Conservation (phyloP, 2,329 filamentous ascomycete genomes). For the Aspergillus eucalypticola region DNA sequence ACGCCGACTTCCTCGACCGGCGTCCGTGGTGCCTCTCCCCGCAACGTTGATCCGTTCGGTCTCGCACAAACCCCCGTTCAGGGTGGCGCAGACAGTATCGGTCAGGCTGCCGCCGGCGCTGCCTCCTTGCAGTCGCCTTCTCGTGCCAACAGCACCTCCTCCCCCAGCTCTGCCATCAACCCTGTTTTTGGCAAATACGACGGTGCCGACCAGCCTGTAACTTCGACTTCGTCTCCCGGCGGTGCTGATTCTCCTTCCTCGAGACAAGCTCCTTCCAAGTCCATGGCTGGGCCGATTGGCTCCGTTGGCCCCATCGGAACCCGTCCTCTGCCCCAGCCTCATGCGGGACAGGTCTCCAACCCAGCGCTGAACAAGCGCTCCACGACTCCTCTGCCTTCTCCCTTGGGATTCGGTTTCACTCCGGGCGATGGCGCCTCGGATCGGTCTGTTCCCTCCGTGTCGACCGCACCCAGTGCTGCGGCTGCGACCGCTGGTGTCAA, state of each 20-base stretch:
- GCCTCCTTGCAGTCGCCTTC: constrained; percentile 57
- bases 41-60: constrained; percentile 72
- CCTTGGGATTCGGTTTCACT: constrained; percentile 72
- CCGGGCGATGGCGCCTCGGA: constrained; percentile 56
- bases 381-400: constrained; percentile 89
- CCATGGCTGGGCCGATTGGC: constrained; percentile 55
- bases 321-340: constrained; percentile 67
- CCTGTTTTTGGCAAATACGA: constrained; percentile 59
- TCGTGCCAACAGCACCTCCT: constrained; percentile 81
- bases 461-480: constrained; percentile 58
- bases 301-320: constrained; percentile 92
- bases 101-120: constrained; percentile 45
- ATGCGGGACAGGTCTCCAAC: constrained; percentile 50
- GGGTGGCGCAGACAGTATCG: constrained; percentile 53
- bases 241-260: constrained; percentile 72
- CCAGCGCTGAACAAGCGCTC: constrained; percentile 74
- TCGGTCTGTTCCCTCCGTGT: constrained; percentile 57
- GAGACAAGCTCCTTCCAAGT: constrained; percentile 58
- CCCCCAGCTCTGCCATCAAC: constrained; percentile 57
- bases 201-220: constrained; percentile 66
- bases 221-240: constrained; percentile 82
- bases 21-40: constrained; percentile 72
- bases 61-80: constrained; percentile 51
- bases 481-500: constrained; percentile 33
- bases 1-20: constrained; percentile 61